These are phyloP conservation scores for Extremus antarcticus DNA, from an alignment of 495 filamentous ascomycete species.

Conservation along the genomic window DNA sequence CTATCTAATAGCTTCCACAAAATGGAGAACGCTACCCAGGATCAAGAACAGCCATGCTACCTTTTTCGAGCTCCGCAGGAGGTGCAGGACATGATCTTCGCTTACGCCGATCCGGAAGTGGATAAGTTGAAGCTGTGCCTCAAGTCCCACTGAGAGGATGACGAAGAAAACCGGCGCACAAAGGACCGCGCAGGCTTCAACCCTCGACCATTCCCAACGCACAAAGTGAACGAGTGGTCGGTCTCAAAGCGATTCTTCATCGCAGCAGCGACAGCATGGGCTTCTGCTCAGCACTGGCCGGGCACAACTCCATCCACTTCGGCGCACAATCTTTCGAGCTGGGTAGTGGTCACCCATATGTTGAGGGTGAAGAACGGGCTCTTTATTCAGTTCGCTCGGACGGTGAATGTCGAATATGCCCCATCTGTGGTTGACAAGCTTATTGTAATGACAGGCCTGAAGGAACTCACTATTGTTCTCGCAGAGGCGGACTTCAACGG, in stretches of 20 bases:
- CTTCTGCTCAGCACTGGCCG: neutral
- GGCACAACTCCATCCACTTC: neutral
- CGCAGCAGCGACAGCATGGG: neutral
- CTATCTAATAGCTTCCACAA: too few relatives aligned
- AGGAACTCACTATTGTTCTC: neutral
- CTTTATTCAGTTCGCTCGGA: neutral
- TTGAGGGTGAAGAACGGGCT: too few relatives aligned
- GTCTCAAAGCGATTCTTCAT: neutral
- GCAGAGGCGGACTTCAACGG: neutral
- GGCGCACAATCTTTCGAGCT: too few relatives aligned
- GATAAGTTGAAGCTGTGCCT: neutral
- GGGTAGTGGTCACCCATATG: too few relatives aligned
- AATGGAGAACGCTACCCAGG: too few relatives aligned
- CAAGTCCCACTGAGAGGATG: neutral
- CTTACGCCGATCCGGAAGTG: neutral
- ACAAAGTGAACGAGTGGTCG: neutral
- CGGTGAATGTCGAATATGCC: too few relatives aligned
- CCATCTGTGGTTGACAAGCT: too few relatives aligned
- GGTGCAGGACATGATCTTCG: neutral
- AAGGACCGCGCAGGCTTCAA: neutral
- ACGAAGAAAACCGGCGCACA: neutral
- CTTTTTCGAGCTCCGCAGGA: neutral
- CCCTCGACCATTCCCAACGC: neutral
- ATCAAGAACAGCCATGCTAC: neutral
- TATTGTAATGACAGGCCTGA: too few relatives aligned